Evolutionary conservation across 2,329 filamentous ascomycete genomes (phyloP), one percentile per base, ranked within the genome.

Genomic region (Colletotrichum sp.): DNA sequence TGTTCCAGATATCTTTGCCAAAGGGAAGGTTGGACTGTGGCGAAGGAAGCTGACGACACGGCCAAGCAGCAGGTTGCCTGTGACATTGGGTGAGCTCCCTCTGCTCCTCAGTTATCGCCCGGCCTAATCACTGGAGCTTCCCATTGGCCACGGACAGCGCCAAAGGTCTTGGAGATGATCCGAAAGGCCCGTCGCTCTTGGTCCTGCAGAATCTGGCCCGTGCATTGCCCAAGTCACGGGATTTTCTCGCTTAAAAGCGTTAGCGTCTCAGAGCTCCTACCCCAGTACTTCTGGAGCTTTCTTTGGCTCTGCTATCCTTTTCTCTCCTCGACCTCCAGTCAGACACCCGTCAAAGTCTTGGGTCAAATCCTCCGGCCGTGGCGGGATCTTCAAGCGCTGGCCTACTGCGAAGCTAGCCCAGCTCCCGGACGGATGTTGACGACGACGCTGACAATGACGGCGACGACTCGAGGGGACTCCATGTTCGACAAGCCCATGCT

Each of bases 1-100:
- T 24, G 32, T 57, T 59, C 36, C 30, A 28, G 9, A 8, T 26
- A 8, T 8, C 15, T 44, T 49, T 76, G 65, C 55, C 65, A 71
- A 59, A 70, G 65, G 59, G 64, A 65, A 36, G 21, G 60, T 13
- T 52, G n/a, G 3, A 10, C 12, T 71, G 65, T 76, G 69, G 71
- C 16, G 83, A 76, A 15, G 73, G 77, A 65, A 82, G 78, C 78
- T 77, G 66, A 76, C 71, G 75, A 77, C 28, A 82, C 44, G 6
- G 71, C 36, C 21, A 52, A 60, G 39, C 12, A 13, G 82, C 12
- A 13, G 82, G 71, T 36, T 13, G 82, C 70, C 79, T 84, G 84
- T 84, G 44, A 52, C 64, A 52, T 62, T 73, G 77, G 65, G 24
- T n/a, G 15, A 66, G 21, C 57, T 60, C 44, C 44, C 44, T 49